Percentiles rank a stretch among this genome's conserved stretches.
These are phyloP conservation scores for Penicillium longicatenatum DNA, from an alignment of 495 filamentous ascomycete species.

Conservation along the genomic window DNA sequence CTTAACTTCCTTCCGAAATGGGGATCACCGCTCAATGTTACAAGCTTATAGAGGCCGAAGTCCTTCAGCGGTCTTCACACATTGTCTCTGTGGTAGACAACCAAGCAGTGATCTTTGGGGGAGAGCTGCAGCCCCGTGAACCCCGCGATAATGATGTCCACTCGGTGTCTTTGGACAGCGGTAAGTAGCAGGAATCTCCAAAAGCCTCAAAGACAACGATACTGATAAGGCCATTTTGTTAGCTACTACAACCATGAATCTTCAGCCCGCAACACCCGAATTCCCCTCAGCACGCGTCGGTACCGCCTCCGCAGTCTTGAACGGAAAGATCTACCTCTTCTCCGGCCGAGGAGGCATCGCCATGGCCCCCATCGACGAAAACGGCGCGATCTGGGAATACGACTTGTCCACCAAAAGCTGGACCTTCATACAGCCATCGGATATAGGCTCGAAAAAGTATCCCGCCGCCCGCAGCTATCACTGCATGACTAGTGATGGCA, in stretches of 20 bases:
- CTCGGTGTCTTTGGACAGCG: constrained; percentile 51
- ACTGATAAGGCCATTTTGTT: background rate
- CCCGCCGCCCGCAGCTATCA: constrained; percentile 54
- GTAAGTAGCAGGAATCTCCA: constrained; percentile 14
- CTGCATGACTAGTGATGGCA: constrained; percentile 46
- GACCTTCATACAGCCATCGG: constrained; percentile 28
- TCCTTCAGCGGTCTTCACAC: constrained; percentile 71
- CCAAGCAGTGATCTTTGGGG: constrained; percentile 57
- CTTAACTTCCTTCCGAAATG: background rate
- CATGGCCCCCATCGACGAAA: constrained; percentile 56
- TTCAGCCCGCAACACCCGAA: constrained; percentile 13
- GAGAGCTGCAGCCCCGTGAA: constrained; percentile 42
- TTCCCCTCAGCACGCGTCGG: constrained; percentile 52
- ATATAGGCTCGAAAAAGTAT: constrained; percentile 10
- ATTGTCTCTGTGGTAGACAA: constrained; percentile 65
- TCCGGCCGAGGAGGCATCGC: constrained; percentile 56
- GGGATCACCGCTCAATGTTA: constrained; percentile 22
- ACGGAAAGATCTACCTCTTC: constrained; percentile 55
- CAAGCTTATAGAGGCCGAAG: constrained; percentile 26
- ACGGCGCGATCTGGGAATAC: constrained; percentile 52
- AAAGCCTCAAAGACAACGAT: background rate
- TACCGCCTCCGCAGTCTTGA: constrained; percentile 42
- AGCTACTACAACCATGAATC: constrained; percentile 1
- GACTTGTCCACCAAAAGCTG: constrained; percentile 32
- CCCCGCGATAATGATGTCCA: constrained; percentile 72